phyloP scores from a whole-genome alignment of 805 yeast genomes.

The Hemisphaericaspora nanyangensis region DNA sequence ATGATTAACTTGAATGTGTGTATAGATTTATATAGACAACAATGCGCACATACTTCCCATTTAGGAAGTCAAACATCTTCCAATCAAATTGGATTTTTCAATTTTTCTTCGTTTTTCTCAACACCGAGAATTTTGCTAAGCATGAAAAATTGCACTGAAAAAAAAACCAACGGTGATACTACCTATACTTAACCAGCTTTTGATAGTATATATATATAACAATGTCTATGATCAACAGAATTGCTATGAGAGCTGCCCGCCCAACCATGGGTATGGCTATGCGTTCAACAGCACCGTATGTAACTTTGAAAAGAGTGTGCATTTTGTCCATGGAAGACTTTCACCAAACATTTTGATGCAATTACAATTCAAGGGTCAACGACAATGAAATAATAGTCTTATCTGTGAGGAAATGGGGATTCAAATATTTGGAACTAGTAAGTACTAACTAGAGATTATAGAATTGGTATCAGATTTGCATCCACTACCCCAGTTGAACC shows the following conservation, averaged over 20 bases:
- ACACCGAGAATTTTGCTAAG: conserved; percentile 11
- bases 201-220: not conserved
- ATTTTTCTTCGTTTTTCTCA: conserved; percentile 9
- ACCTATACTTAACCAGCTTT: conserved; percentile 2
- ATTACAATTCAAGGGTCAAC: too few relatives aligned
- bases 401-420: too few relatives aligned
- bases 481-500: conserved; percentile 76
- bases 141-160: not conserved
- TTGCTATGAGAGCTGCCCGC: conserved; percentile 41
- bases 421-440: too few relatives aligned
- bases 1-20: not conserved
- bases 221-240: conserved; percentile 42
- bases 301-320: too few relatives aligned
- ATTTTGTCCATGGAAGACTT: too few relatives aligned
- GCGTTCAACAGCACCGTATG: conserved; percentile 42
- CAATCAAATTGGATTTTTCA: conserved; percentile 26
- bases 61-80: conserved; percentile 27
- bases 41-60: conserved; percentile 15
- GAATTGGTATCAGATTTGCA: conserved; percentile 61
- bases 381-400: too few relatives aligned
- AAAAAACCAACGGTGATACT: conserved; percentile 1
- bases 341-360: too few relatives aligned
- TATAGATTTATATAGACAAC: not conserved
- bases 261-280: conserved; percentile 37
- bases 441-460: too few relatives aligned